A percentile compares a stretch with the other conserved stretches of the same genome.
Conservation (phyloP, 345 rosid genomes). For the Dovyalis caffra region DNA sequence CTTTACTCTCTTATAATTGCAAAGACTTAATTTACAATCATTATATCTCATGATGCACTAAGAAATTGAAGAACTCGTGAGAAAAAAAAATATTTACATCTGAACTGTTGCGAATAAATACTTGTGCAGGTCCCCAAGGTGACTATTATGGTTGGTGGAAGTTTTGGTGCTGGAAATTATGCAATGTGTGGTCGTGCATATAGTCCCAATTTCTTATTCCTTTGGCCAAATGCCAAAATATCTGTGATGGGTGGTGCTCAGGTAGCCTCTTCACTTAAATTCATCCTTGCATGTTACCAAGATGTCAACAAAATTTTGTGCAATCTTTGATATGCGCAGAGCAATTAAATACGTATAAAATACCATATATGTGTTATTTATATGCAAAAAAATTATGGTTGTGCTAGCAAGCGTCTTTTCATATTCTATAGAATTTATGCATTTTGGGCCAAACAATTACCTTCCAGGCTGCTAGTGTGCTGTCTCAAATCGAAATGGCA, state of each 20-base stretch:
- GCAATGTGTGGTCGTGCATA: constrained; percentile 99
- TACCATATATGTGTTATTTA: no score
- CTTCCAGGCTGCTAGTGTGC: constrained; percentile 88
- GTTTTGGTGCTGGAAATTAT: constrained; percentile 97
- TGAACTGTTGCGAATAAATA: background rate
- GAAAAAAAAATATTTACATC: constrained; percentile 4
- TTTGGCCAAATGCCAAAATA: constrained; percentile 94
- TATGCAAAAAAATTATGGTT: background rate
- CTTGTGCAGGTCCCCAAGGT: constrained; percentile 75
- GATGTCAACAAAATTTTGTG: background rate
- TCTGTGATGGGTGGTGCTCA: constrained; percentile 98
- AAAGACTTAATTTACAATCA: background rate
- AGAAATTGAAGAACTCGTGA: background rate
- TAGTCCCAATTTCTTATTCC: constrained; percentile 83
- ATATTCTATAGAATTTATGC: background rate
- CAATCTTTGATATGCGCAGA: background rate
- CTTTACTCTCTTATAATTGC: background rate
- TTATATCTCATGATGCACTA: background rate
- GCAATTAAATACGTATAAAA: background rate
- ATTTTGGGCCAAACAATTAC: background rate
- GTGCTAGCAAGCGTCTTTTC: background rate
- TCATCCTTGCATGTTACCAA: constrained; percentile 4
- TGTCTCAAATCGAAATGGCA: constrained; percentile 78
- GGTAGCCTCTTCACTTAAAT: constrained; percentile 37
- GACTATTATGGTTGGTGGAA: constrained; percentile 84